phyloP scores from a whole-genome alignment of 2,329 filamentous ascomycete species.

The Sclerotinia sclerotiorum region DNA sequence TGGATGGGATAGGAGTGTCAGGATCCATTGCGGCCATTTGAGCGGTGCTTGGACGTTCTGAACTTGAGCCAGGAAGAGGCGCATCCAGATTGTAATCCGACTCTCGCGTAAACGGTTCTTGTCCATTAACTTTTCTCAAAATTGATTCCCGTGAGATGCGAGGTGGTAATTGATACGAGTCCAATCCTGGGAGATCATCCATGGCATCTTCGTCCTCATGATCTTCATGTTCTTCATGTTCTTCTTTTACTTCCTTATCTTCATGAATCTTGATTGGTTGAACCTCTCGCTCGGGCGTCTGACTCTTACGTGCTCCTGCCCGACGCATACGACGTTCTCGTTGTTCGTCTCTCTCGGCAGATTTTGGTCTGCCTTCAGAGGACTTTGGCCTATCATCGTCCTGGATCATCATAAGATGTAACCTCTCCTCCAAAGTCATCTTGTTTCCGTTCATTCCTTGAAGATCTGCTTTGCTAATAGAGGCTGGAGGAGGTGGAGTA shows the following conservation, averaged over 20 bases:
- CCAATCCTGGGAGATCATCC: slow-evolving; percentile 59
- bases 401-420: slow-evolving; percentile 86
- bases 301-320: slow-evolving; percentile 50
- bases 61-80: slow-evolving; percentile 57
- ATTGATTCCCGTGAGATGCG: slow-evolving; percentile 94
- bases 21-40: slow-evolving; percentile 65
- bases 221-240: slow-evolving; percentile 51
- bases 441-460: slow-evolving; percentile 71
- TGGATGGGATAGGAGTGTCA: slow-evolving; percentile 84
- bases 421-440: slow-evolving; percentile 82
- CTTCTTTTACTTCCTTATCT: slow-evolving; percentile 52
- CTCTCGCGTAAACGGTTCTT: slow-evolving; percentile 53
- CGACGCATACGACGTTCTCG: slow-evolving; percentile 68
- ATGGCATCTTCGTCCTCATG: slow-evolving; percentile 60
- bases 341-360: slow-evolving; percentile 47
- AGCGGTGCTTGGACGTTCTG: slow-evolving; percentile 47
- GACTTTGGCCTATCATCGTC: slow-evolving; percentile 58
- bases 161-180: slow-evolving; percentile 65
- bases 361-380: slow-evolving; percentile 17
- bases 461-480: slow-evolving; percentile 73
- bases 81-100: slow-evolving; percentile 66
- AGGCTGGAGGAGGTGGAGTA: slow-evolving; percentile 66
- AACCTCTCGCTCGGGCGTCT: slow-evolving; percentile 38
- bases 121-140: slow-evolving; percentile 76
- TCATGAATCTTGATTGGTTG: slow-evolving; percentile 47